Base-by-base conservation (phyloP, 2,329 filamentous ascomycete species). In the Samsoniella hepiali region DNA sequence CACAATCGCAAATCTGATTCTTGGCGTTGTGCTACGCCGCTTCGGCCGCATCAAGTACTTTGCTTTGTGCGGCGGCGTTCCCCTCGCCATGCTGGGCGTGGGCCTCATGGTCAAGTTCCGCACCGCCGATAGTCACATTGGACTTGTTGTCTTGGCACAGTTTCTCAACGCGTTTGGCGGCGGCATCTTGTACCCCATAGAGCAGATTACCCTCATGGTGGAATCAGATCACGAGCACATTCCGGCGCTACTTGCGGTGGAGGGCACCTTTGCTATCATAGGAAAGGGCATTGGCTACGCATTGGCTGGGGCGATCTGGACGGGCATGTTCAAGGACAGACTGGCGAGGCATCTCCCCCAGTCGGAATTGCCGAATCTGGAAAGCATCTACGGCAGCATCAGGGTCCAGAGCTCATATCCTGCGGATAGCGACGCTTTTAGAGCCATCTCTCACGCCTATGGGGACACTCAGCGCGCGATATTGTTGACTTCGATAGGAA, bases 291-390 rank as follows among this genome's bases (percentile, higher is more conserved):
- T 88, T 6, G 86, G 86, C 1, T 79, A 78, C 2, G 82, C 86
- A 7, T 80, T 90, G 54, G 82, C 87, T 1, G 82, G 81, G 0
- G 86, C 87, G 9, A 84, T 91, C 65, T 91, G 87, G 87, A 85
- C 82, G 0, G 79, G 82, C 65, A 80, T 82, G 1, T 83, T 90
- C 68, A 81, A 81, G 5, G 72, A 76, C 31, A 79, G 79, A 9
- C 77, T 89, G 15, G 68, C 69, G 32, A 69, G 73, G 49, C 80
- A 84, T 66, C 76, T 88, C 0, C 85, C 85, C 15, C 65, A 76
- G 2, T 72, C 69, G 2, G 70, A 54, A 8, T 27, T 40, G 31
- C 51, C 72, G 0, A 72, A 76, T 22, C 68, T 74, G 3, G 73
- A 82, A 10, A 63, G 45, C 34, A 76, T 77, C 58, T 87, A 87